These are phyloP conservation scores for Triangularia verruculosa DNA, from an alignment of 2,329 filamentous ascomycete species.

Conservation along the genomic window DNA sequence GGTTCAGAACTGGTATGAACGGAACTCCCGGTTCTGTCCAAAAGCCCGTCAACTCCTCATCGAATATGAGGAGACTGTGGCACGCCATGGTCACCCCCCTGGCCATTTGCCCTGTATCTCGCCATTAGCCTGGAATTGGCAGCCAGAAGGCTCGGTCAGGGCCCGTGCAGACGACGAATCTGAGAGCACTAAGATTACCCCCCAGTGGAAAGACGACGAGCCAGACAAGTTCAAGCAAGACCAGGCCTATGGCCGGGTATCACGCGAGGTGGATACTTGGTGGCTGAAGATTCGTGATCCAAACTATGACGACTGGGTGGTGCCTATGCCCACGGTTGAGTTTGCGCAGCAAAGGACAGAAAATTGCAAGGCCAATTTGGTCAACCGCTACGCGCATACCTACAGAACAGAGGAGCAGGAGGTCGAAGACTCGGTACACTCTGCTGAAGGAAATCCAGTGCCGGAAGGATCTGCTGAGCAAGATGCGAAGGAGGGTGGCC, in stretches of 20 bases:
- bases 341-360: slow-evolving; percentile 56
- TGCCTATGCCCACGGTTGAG: slow-evolving; percentile 59
- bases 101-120: slow-evolving; percentile 50
- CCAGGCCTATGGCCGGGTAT: slow-evolving; percentile 57
- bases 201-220: slow-evolving; percentile 51
- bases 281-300: slow-evolving; percentile 60
- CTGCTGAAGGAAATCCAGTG: slow-evolving; percentile 37
- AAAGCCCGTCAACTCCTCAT: slow-evolving; percentile 53
- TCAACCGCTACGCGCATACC: slow-evolving; percentile 52
- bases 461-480: slow-evolving; percentile 27
- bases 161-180: slow-evolving; percentile 36
- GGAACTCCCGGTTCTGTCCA: slow-evolving; percentile 58
- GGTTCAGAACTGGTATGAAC: slow-evolving; percentile 60
- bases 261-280: slow-evolving; percentile 63
- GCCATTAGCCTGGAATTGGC: slow-evolving; percentile 56
- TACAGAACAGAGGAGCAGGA: slow-evolving; percentile 43
- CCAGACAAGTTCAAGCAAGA: slow-evolving; percentile 59
- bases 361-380: slow-evolving; percentile 57
- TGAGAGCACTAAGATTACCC: slow-evolving; percentile 42
- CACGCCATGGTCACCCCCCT: slow-evolving; percentile 42
- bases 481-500: slow-evolving; percentile 21
- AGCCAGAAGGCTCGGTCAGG: slow-evolving; percentile 40
- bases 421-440: slow-evolving; percentile 36
- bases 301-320: slow-evolving; percentile 58
- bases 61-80: slow-evolving; percentile 51